Base-by-base conservation (phyloP, 805 yeast species). In the Lachancea meyersii region DNA sequence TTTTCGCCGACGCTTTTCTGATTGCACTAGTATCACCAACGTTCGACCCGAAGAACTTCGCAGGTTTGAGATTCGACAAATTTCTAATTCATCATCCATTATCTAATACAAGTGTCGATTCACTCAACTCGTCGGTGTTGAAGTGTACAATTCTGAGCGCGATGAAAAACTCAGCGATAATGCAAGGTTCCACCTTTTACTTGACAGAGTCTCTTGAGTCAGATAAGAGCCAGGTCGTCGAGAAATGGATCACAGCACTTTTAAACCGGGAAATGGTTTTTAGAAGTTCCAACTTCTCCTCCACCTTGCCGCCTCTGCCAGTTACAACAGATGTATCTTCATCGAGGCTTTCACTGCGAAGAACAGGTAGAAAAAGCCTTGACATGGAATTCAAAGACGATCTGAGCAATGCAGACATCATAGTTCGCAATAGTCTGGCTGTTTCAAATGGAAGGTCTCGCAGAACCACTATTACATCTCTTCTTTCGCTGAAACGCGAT, bases 231-330 rank as follows among this genome's bases (percentile, higher is more conserved):
- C 53, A 57, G 34, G 53, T 63, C 5, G 48, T 67, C 27, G 65
- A 68, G 49, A 68, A 68, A 51, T 69, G 73, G 73, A 61, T 67
- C 11, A 58, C 71, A 1, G 72, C 63, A 0, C 39, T 69, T 8
- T 56, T 69, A 31, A 64, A 68, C 41, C 18, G 16, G 14, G 39
- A 30, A 9, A 26, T 41, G n/a, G 23, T 31, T 6, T 41, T 47
- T 13, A 36, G 33, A 17, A 41, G 45, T 35, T 20, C 30, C 16
- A 41, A 46, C 14, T 43, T 35, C 35, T 51, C 61, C 1, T 49
- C 51, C 22, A 45, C 57, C 10, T 28, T 57, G 10, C 38, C 54
- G 2, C 45, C 43, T 8, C 47, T 50, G 8, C 48, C 48, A 9
- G 52, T 51, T 36, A 42, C 48, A 5, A 23, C 16, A 24, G 10